These are phyloP conservation scores for Fusarium agapanthi DNA, from an alignment of 2,329 filamentous ascomycete genomes.

Conservation along the genomic window DNA sequence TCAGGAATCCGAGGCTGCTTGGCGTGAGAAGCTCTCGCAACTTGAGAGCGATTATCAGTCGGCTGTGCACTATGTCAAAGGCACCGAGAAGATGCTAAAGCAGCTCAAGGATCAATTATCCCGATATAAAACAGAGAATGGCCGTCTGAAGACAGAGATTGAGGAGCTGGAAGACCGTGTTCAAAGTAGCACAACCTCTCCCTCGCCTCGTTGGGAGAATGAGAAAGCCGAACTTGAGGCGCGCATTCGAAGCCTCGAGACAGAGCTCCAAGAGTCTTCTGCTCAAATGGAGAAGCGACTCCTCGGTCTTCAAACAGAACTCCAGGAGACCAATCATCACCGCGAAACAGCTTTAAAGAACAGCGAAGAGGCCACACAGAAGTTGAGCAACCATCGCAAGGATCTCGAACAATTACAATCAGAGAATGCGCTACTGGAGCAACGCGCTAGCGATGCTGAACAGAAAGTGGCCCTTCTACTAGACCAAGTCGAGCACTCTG, in stretches of 20 bases:
- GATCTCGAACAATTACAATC: constrained; percentile 84
- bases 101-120: constrained; percentile 98
- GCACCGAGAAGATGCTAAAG: constrained; percentile 98
- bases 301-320: constrained; percentile 71
- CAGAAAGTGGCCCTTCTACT: constrained; percentile 91
- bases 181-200: constrained; percentile 51
- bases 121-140: constrained; percentile 88
- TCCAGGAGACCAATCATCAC: constrained; percentile 71
- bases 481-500: constrained; percentile 92
- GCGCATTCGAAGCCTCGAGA: constrained; percentile 75
- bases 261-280: constrained; percentile 72
- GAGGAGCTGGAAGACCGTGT: constrained; percentile 68
- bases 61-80: constrained; percentile 96
- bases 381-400: constrained; percentile 67
- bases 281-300: constrained; percentile 77
- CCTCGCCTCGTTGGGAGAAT: constrained; percentile 73
- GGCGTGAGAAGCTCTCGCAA: constrained; percentile 91
- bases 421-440: constrained; percentile 83
- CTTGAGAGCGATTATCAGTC: constrained; percentile 98
- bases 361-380: constrained; percentile 61
- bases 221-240: constrained; percentile 74
- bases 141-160: constrained; percentile 83
- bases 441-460: constrained; percentile 88
- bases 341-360: constrained; percentile 71
- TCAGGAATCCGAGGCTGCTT: constrained; percentile 86